Evolutionary conservation across 2,329 filamentous ascomycete species (phyloP).

Genomic region (Cladobotryum protrusum): DNA sequence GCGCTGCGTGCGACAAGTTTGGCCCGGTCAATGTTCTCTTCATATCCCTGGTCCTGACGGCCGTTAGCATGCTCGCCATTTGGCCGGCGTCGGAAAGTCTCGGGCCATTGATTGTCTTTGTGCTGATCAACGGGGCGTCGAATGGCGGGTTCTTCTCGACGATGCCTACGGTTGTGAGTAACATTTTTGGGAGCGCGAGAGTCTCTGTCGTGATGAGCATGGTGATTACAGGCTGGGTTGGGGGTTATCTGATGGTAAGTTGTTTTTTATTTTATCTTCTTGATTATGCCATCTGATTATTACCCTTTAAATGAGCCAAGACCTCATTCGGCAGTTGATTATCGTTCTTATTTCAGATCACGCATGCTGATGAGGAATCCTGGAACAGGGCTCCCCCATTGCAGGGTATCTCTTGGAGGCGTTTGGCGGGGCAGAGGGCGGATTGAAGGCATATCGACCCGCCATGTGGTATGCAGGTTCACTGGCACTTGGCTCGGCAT

Average conservation of each 20-base stretch:
- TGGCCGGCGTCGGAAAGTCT: constrained; percentile 54
- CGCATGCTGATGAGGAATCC: too few relatives aligned
- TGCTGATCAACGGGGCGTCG: constrained; percentile 51
- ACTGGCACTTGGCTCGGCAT: constrained; percentile 40
- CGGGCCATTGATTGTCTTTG: constrained; percentile 49
- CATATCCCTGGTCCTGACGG: constrained; percentile 43
- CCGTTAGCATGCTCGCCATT: constrained; percentile 52
- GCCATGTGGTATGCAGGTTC: constrained; percentile 58
- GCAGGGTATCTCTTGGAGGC: constrained; percentile 53
- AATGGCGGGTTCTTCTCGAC: constrained; percentile 60
- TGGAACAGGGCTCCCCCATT: constrained; percentile 46
- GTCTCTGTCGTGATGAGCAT: constrained; percentile 55
- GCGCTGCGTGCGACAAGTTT: constrained; percentile 46
- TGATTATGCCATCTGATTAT: too few relatives aligned
- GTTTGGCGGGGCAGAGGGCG: constrained; percentile 43
- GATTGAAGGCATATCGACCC: constrained; percentile 48
- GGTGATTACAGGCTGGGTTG: constrained; percentile 54
- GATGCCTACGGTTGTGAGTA: constrained; percentile 57
- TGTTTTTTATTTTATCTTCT: too few relatives aligned
- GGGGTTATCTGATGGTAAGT: constrained; percentile 54
- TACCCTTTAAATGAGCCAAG: too few relatives aligned
- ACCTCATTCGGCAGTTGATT: too few relatives aligned
- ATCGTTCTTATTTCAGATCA: too few relatives aligned
- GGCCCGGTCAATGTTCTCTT: constrained; percentile 52
- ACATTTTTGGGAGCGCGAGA: constrained; percentile 49